Conservation (phyloP, 148 eudicot species). For the Mesembryanthemum crystallinum region DNA sequence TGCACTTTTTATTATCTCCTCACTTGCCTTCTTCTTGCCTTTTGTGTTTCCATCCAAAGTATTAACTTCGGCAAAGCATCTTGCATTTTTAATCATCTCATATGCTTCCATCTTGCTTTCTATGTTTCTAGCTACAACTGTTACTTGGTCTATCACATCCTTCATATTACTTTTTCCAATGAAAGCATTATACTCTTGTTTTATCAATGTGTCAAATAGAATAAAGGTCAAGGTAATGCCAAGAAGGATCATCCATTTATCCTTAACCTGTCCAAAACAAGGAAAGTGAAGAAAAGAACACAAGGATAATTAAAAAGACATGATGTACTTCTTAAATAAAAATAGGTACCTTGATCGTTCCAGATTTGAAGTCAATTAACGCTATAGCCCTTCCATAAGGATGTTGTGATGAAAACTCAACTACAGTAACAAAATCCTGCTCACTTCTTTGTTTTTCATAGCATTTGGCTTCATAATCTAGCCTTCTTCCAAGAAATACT, state of each 20-base stretch:
- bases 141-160: constrained; percentile 16
- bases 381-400: constrained; percentile 87
- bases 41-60: neutral
- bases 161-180: neutral
- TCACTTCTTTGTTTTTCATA: constrained; percentile 45
- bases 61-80: neutral
- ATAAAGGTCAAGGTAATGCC: constrained; percentile 52
- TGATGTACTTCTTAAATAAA: neutral
- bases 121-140: constrained; percentile 11
- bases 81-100: constrained; percentile 30
- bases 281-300: neutral
- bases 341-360: constrained; percentile 51
- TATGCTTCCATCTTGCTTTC: constrained; percentile 21
- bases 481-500: constrained; percentile 67
- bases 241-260: constrained; percentile 67
- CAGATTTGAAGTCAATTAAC: constrained; percentile 60
- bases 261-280: constrained; percentile 45
- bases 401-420: constrained; percentile 62
- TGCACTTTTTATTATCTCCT: no score
- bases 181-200: no score
- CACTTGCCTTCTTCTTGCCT: neutral
- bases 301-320: neutral
- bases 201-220: constrained; percentile 33
- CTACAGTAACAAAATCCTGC: constrained; percentile 57
- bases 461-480: constrained; percentile 64